Conservation (phyloP, 495 filamentous ascomycete species). For the Podospora fimiseda region DNA sequence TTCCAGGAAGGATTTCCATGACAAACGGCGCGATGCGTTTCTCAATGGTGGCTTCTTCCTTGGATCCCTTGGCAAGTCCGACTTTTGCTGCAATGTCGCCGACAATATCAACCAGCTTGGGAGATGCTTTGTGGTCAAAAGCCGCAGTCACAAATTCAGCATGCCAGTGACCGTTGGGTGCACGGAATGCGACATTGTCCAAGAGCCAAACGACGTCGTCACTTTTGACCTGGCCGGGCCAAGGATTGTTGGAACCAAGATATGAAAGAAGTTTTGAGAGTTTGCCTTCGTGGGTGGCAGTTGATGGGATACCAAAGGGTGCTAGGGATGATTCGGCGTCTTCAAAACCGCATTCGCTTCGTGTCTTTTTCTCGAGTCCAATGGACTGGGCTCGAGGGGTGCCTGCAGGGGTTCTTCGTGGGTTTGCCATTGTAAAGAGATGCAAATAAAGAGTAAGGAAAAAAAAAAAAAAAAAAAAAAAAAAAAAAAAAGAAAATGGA, state of each 20-base stretch:
- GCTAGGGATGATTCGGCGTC: constrained; percentile 35
- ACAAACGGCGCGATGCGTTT: constrained; percentile 69
- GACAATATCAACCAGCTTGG: constrained; percentile 58
- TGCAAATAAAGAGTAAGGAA: background rate
- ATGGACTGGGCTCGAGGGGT: constrained; percentile 2
- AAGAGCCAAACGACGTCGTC: constrained; percentile 77
- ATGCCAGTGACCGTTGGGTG: constrained; percentile 51
- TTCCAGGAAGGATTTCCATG: constrained; percentile 63
- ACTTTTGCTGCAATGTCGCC: constrained; percentile 64
- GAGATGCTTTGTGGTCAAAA: constrained; percentile 63
- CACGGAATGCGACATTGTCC: constrained; percentile 79
- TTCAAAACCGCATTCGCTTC: constrained; percentile 37
- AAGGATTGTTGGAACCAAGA: constrained; percentile 39
- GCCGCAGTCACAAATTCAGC: constrained; percentile 76
- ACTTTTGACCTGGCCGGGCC: constrained; percentile 30
- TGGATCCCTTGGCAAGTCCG: constrained; percentile 58
- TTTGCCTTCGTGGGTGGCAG: constrained; percentile 19
- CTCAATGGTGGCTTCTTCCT: constrained; percentile 58
- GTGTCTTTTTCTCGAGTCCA: constrained; percentile 30
- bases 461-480: background rate
- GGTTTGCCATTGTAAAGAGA: constrained; percentile 16
- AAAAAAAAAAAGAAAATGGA: background rate
- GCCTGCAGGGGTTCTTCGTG: background rate
- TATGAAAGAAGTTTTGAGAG: constrained; percentile 38
- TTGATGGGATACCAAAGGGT: constrained; percentile 12